Percentiles rank a stretch among this genome's conserved stretches.
These are phyloP conservation scores for Alternaria metachromatica DNA, from an alignment of 2,329 filamentous ascomycete genomes.

Conservation along the genomic window DNA sequence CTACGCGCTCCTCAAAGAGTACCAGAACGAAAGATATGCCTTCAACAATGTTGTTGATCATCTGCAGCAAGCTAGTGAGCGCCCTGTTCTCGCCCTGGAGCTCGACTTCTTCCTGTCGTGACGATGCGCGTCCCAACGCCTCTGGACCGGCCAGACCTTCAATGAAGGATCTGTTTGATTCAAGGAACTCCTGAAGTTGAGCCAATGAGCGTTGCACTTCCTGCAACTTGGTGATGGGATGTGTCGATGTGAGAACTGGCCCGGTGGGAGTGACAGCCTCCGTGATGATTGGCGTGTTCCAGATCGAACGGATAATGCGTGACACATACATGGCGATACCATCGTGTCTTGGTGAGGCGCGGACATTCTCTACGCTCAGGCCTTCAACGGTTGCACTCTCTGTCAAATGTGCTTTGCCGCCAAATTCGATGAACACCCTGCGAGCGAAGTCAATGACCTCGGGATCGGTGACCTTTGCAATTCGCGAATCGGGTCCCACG, in stretches of 20 bases:
- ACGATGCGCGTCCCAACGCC: slow-evolving; percentile 77
- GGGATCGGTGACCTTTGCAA: slow-evolving; percentile 77
- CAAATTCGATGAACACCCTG: slow-evolving; percentile 88
- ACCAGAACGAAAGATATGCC: slow-evolving; percentile 96
- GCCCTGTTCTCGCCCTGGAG: slow-evolving; percentile 94
- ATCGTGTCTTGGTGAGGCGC: slow-evolving; percentile 86
- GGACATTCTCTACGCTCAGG: slow-evolving; percentile 78
- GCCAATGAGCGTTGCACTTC: slow-evolving; percentile 81
- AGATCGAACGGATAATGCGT: slow-evolving; percentile 85
- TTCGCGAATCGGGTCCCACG: slow-evolving; percentile 71
- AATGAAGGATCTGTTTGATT: slow-evolving; percentile 87
- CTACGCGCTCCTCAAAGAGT: slow-evolving; percentile 89
- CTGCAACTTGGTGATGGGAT: slow-evolving; percentile 72
- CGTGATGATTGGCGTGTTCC: slow-evolving; percentile 78
- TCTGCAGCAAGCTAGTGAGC: slow-evolving; percentile 80
- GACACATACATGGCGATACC: slow-evolving; percentile 88
- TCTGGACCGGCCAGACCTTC: slow-evolving; percentile 93
- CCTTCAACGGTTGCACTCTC: slow-evolving; percentile 72
- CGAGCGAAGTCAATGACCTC: slow-evolving; percentile 85
- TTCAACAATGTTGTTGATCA: slow-evolving; percentile 91
- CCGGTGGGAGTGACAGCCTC: slow-evolving; percentile 63
- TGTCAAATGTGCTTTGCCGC: slow-evolving; percentile 83
- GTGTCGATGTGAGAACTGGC: slow-evolving; percentile 69
- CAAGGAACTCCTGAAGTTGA: slow-evolving; percentile 79
- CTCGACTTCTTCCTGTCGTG: slow-evolving; percentile 88